Evolutionary conservation across 495 filamentous ascomycete genomes (phyloP).

Genomic region (Talaromyces ruber): DNA sequence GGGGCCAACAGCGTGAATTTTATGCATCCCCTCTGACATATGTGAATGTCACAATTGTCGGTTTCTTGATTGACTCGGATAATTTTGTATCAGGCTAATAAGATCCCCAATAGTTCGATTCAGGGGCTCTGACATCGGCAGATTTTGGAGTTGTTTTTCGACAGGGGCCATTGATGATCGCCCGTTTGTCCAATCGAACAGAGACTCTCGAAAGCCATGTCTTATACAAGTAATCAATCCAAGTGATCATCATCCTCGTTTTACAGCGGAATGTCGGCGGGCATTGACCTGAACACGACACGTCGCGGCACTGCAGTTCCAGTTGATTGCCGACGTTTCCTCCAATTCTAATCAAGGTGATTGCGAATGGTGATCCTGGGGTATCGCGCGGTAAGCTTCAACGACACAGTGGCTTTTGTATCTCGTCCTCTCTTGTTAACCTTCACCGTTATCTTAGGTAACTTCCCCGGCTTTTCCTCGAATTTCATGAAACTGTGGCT

Average conservation of each 20-base stretch:
- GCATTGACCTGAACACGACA: not conserved
- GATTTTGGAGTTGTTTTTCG: not conserved
- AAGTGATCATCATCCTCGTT: not conserved
- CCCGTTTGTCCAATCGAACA: not conserved
- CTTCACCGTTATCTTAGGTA: not conserved
- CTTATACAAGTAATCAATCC: not conserved
- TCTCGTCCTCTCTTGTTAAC: not conserved
- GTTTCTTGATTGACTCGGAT: not conserved
- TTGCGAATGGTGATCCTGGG: not conserved
- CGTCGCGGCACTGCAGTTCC: not conserved
- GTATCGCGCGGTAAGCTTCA: not conserved
- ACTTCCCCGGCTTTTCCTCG: not conserved
- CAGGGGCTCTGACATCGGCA: not conserved
- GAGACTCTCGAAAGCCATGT: not conserved
- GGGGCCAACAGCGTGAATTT: not conserved
- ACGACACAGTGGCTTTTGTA: not conserved
- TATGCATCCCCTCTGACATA: not conserved
- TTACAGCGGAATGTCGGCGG: not conserved
- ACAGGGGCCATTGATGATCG: not conserved
- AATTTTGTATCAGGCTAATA: not conserved
- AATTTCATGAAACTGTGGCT: not conserved
- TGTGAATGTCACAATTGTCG: not conserved
- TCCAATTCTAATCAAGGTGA: not conserved
- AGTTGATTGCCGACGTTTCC: not conserved
- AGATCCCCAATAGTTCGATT: not conserved